Evolutionary conservation across 2,329 filamentous ascomycete species (phyloP), one percentile per base, ranked within the genome.

Genomic region (Fusarium tricinctum): DNA sequence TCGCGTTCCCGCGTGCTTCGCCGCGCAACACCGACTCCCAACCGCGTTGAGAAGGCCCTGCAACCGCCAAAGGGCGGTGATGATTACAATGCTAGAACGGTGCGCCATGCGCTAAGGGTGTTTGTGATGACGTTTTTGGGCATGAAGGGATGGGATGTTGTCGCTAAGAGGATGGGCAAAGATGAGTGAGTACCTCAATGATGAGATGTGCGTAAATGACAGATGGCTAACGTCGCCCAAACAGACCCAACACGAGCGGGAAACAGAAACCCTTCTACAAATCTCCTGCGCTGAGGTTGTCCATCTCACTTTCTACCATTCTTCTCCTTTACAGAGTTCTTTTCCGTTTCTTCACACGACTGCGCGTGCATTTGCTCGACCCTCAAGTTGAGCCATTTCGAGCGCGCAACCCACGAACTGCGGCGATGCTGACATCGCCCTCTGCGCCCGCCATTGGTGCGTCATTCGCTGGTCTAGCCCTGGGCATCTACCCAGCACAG

Each of bases 401-500:
- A 15, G 83, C 86, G 58, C 91, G 95, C 54, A 97, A 98, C 74
- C 94, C 94, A 1, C 87, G 88, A 19, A 88, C 94, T 14, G 86
- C 92, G 1, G 84, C 84, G 20, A 88, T 92, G 0, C 84, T 99
- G 58, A 97, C 94, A 0, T 97, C 93, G 3, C 86, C 87, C 12
- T 91, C 94, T 76, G 92, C 95, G 1, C 95, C 95, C 1, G 94
- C 94, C 3, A 85, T 97, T n/a, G 96, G 95, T 13, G 94, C 95
- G 8, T 94, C 92, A 73, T 79, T 97, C 47, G 93, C 95, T 1
- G 95, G 95, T 5, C 86, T 97, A 49, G 91, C 92, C 49, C 83
- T 98, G 19, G 92, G 92, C 9, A 86, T 97, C 12, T 92, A 89
- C 68, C 84, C 95, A 76, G 71, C 87, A 1, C 79, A 82, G 68